Conservation (phyloP, 2,329 filamentous ascomycete genomes). For the Fusarium gaditjirri region DNA sequence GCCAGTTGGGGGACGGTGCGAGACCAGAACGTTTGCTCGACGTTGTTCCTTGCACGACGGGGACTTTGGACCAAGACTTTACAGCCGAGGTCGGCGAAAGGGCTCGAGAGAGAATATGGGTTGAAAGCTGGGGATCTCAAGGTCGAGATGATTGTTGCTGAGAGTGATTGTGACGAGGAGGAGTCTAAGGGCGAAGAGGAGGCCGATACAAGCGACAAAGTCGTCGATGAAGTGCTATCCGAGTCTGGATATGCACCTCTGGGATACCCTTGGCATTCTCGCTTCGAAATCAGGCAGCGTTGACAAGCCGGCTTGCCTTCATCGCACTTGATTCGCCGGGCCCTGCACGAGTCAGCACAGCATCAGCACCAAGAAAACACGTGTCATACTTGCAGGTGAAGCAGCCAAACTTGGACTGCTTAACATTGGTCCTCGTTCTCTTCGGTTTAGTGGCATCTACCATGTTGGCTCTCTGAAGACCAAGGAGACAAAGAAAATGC, state of each 20-base stretch:
- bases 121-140: background rate
- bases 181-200: background rate
- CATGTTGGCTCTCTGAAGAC: background rate
- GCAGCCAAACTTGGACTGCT: conserved; percentile 38
- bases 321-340: conserved; percentile 38
- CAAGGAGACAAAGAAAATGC: background rate
- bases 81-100: conserved; percentile 23
- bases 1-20: conserved; percentile 25
- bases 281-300: conserved; percentile 24
- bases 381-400: conserved; percentile 40
- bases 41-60: conserved; percentile 18
- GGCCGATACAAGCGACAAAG: background rate
- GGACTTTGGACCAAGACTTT: conserved; percentile 21
- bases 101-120: background rate
- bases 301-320: conserved; percentile 31
- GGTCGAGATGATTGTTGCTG: background rate
- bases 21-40: conserved; percentile 35
- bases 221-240: fast-evolving
- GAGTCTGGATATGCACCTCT: background rate
- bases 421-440: conserved; percentile 39
- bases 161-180: background rate
- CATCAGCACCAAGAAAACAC: no score
- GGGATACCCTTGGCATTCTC: conserved; percentile 26
- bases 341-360: background rate
- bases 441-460: background rate